phyloP scores from a whole-genome alignment of 768 basidiomycete genomes.

The Tricholoma furcatifolium region DNA sequence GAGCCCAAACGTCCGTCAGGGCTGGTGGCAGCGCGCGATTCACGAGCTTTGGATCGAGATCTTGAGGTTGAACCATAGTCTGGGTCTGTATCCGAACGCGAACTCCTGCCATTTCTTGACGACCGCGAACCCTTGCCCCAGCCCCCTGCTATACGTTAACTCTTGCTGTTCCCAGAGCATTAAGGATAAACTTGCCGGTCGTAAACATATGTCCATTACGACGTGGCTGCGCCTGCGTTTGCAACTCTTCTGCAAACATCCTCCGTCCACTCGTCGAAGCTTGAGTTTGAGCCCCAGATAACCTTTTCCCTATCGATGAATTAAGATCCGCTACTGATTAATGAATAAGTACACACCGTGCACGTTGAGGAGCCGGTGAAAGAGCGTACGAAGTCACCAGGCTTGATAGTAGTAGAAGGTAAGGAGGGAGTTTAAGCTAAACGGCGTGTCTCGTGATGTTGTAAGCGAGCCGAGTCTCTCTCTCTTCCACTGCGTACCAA shows the following conservation, averaged over 20 bases:
- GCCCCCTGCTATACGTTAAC: slow-evolving; percentile 27
- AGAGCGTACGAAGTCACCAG: no score
- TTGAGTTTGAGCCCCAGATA: neutral
- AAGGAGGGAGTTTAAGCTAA: slow-evolving; percentile 1
- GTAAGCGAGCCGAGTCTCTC: no score
- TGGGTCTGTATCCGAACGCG: slow-evolving; percentile 57
- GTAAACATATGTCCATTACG: slow-evolving; percentile 26
- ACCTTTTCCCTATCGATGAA: slow-evolving; percentile 1
- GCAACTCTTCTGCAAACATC: slow-evolving; percentile 17
- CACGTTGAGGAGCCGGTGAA: neutral
- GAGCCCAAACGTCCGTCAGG: slow-evolving; percentile 40
- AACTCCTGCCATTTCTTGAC: slow-evolving; percentile 28
- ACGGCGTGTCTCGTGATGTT: neutral
- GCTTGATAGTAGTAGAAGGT: no score
- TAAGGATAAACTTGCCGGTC: slow-evolving; percentile 17
- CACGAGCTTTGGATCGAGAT: slow-evolving; percentile 42
- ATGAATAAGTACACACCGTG: neutral
- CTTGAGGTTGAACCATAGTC: slow-evolving; percentile 47
- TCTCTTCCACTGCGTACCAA: neutral
- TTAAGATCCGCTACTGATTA: neutral
- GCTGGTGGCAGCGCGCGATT: slow-evolving; percentile 30
- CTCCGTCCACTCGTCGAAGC: slow-evolving; percentile 1
- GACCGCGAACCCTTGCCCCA: slow-evolving; percentile 25
- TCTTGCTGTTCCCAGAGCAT: neutral
- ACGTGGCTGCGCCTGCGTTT: slow-evolving; percentile 9